Evolutionary conservation across 768 basidiomycete species (phyloP), one percentile per base, ranked within the genome.

Genomic region (Tubosaeta brunneosetosa): DNA sequence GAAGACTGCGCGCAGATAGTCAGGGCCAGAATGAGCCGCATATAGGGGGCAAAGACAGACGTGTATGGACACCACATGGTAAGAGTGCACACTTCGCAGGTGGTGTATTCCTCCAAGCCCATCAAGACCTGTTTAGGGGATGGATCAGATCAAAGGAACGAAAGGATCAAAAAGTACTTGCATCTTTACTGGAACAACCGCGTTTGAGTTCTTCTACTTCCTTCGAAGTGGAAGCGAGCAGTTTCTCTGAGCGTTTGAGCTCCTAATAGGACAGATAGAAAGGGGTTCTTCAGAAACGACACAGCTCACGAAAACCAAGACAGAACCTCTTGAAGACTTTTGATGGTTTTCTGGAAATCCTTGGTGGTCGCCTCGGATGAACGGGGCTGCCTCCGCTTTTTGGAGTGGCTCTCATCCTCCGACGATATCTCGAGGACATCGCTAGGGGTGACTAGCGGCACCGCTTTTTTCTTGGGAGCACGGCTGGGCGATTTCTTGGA

Each of bases 11-110:
- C 13, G 26, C 19, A 50, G 32, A 32, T 26, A 29, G 37, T 63
- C 36, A 58, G 32, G 17, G 11, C 2, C 11, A 9, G 6, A 50
- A 32, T 48, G 26, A 25, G 34, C 16, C 9, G 31, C 49, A 38
- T 50, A 57, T 49, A 47, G n/a, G 1, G 25, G 51, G 12, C 42
- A 31, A 37, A 41, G 17, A 72, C 84, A 38, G 58, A 88, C 86
- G 77, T 74, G 58, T 79, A 84, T 1, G 87, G 86, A 8, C 72
- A 71, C 83, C 84, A 86, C 79, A 88, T 81, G 52, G 75, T 76
- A 38, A 67, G 53, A 0, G 78, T 75, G 63, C 87, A 90, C 38
- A 90, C 78, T 53, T 84, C 84, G 61, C 87, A 90, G 38, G 68
- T 73, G 12, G 81, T 63, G 43, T 74, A 61, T 25, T 87, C 85